A percentile compares a stretch with the other conserved stretches of the same genome.
Conservation (phyloP, 495 filamentous ascomycete species). For the Aspergillus saccharolyticus region DNA sequence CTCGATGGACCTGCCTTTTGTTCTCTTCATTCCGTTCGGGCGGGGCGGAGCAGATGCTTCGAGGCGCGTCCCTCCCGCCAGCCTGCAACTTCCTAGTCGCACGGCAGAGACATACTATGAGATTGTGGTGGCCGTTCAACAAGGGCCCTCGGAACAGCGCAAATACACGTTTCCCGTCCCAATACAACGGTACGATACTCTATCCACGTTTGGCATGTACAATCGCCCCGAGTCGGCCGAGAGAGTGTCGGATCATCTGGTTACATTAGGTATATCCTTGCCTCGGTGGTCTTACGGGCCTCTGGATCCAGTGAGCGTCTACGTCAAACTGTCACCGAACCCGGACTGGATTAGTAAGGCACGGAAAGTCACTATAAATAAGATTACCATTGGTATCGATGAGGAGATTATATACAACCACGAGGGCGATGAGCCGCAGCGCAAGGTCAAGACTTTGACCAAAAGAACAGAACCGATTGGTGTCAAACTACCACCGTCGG, state of each 20-base stretch:
- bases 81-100: slow-evolving; percentile 81
- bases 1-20: slow-evolving; percentile 96
- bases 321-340: slow-evolving; percentile 88
- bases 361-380: slow-evolving; percentile 85
- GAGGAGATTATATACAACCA: slow-evolving; percentile 98
- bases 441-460: slow-evolving; percentile 80
- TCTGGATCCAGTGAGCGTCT: slow-evolving; percentile 89
- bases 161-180: slow-evolving; percentile 92
- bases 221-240: slow-evolving; percentile 89
- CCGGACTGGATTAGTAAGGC: slow-evolving; percentile 87
- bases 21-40: slow-evolving; percentile 94
- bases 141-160: slow-evolving; percentile 76
- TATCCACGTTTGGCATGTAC: slow-evolving; percentile 99
- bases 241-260: slow-evolving; percentile 79
- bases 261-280: slow-evolving; percentile 84
- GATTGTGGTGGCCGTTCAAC: slow-evolving; percentile 91
- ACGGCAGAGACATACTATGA: slow-evolving; percentile 96
- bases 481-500: slow-evolving; percentile 76
- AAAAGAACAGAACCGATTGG: slow-evolving; percentile 78
- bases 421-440: slow-evolving; percentile 92
- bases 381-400: slow-evolving; percentile 90
- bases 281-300: slow-evolving; percentile 97
- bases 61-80: slow-evolving; percentile 84
- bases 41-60: slow-evolving; percentile 84
- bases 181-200: slow-evolving; percentile 85